Evolutionary conservation across 176 grass and related monocot species (phyloP).

Genomic region (Ensete ventricosum): DNA sequence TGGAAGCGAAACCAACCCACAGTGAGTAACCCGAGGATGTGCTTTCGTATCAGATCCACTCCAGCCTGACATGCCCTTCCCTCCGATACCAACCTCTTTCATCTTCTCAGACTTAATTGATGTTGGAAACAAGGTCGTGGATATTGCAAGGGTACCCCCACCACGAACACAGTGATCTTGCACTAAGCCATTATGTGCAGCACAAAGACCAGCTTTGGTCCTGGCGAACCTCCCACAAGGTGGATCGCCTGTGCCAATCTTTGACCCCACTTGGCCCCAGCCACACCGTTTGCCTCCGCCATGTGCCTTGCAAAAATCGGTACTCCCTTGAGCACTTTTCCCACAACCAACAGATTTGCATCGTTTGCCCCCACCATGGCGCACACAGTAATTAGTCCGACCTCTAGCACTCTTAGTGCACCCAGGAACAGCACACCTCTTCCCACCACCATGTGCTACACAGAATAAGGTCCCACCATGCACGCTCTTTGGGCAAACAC

Average conservation of each 20-base stretch:
- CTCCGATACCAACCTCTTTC: constrained; percentile 19
- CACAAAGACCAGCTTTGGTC: constrained; percentile 57
- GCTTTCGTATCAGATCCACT: constrained; percentile 10
- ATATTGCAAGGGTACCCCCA: constrained; percentile 16
- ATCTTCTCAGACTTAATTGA: constrained; percentile 13
- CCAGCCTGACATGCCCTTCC: constrained; percentile 2
- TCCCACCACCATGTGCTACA: constrained; percentile 84
- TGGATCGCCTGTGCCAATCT: constrained; percentile 19
- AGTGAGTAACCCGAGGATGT: constrained; percentile 12
- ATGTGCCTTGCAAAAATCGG: constrained; percentile 89
- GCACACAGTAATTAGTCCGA: constrained; percentile 68
- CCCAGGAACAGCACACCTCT: constrained; percentile 48
- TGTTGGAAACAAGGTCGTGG: background rate
- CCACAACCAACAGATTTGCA: constrained; percentile 52
- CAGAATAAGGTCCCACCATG: constrained; percentile 85
- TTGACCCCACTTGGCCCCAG: constrained; percentile 32
- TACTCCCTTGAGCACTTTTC: constrained; percentile 90
- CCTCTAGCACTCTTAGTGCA: constrained; percentile 91
- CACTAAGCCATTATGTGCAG: constrained; percentile 27
- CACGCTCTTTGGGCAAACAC: constrained; percentile 82
- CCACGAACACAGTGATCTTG: constrained; percentile 20
- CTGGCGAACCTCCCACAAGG: constrained; percentile 60
- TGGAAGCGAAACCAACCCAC: constrained; percentile 26
- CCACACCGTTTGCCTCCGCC: constrained; percentile 68
- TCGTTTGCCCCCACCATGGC: constrained; percentile 86